Conservation (phyloP, 202 grass and related monocot species). For the Hordeum pubiflorum region DNA sequence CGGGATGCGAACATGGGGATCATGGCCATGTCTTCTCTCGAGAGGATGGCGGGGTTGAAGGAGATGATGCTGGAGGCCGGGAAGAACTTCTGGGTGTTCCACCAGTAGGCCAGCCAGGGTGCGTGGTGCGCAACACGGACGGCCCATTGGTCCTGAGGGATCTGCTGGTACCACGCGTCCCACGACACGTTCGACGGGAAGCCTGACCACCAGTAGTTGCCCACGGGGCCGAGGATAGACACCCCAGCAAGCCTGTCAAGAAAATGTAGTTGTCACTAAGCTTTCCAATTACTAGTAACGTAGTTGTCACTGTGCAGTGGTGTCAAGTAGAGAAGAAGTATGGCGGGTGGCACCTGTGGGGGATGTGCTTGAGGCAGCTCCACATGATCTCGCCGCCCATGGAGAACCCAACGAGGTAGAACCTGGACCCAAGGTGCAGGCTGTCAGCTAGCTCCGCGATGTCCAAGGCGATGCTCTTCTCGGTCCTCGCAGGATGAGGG, state of each 20-base stretch:
- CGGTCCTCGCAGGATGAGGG: slow-evolving; percentile 48
- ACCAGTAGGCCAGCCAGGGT: slow-evolving; percentile 81
- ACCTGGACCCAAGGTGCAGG: slow-evolving; percentile 53
- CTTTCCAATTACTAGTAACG: no score
- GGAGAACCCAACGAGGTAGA: slow-evolving; percentile 71
- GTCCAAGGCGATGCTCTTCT: slow-evolving; percentile 54
- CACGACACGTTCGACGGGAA: slow-evolving; percentile 56
- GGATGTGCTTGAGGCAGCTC: slow-evolving; percentile 81
- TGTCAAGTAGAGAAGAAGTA: background rate
- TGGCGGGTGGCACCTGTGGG: slow-evolving; percentile 38
- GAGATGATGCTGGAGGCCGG: slow-evolving; percentile 66
- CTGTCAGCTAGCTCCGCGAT: slow-evolving; percentile 70
- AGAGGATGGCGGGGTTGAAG: slow-evolving; percentile 27
- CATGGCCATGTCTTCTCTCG: slow-evolving; percentile 24
- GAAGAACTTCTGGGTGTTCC: slow-evolving; percentile 86
- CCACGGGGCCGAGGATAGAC: slow-evolving; percentile 60
- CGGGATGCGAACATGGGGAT: slow-evolving; percentile 28
- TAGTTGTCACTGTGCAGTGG: no score
- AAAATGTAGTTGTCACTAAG: no score
- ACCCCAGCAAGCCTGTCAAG: slow-evolving; percentile 39
- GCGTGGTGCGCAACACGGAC: slow-evolving; percentile 70
- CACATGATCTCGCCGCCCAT: slow-evolving; percentile 84
- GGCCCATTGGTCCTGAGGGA: slow-evolving; percentile 67
- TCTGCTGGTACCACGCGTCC: slow-evolving; percentile 60
- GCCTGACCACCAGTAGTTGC: slow-evolving; percentile 91